Percentiles rank a stretch among this genome's conserved stretches.
Evolutionary conservation across 2,329 filamentous ascomycete genomes (phyloP).

Genomic region (Endocalyx cinctus): DNA sequence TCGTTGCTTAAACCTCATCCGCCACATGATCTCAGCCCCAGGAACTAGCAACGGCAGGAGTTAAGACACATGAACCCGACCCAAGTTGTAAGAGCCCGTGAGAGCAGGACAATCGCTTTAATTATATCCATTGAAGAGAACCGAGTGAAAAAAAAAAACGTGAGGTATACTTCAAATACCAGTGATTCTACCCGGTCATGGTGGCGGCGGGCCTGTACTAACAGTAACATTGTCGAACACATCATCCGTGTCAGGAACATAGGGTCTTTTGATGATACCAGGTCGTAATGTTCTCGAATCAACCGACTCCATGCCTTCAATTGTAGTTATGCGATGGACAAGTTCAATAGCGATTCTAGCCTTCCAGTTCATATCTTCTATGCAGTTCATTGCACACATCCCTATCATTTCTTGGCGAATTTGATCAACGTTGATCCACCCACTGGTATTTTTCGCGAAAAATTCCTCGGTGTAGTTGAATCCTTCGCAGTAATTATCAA

Average conservation of each 20-base stretch:
- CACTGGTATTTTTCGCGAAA: conserved; percentile 3
- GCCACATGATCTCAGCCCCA: too few species aligned
- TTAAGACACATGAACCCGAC: too few species aligned
- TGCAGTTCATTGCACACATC: conserved; percentile 6
- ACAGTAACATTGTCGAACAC: too few species aligned
- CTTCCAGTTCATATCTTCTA: conserved; percentile 10
- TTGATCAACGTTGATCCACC: conserved; percentile 11
- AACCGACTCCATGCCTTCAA: not conserved
- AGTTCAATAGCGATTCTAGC: conserved; percentile 10
- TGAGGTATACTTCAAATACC: too few species aligned
- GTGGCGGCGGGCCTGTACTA: too few species aligned
- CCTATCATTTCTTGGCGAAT: conserved; percentile 12
- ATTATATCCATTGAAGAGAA: too few species aligned
- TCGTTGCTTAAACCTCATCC: too few species aligned
- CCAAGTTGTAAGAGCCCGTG: too few species aligned
- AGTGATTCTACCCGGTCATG: too few species aligned
- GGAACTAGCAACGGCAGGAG: too few species aligned
- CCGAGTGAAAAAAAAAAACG: too few species aligned
- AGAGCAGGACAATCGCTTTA: too few species aligned
- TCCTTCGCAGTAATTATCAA: conserved; percentile 6
- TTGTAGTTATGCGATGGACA: conserved; percentile 1
- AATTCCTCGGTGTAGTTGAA: not conserved
- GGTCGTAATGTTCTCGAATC: not conserved
- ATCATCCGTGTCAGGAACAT: not conserved
- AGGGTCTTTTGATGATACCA: conserved; percentile 4